Base-by-base conservation (phyloP, 2,329 filamentous ascomycete species). In the Purpureocillium takamizusanense region DNA sequence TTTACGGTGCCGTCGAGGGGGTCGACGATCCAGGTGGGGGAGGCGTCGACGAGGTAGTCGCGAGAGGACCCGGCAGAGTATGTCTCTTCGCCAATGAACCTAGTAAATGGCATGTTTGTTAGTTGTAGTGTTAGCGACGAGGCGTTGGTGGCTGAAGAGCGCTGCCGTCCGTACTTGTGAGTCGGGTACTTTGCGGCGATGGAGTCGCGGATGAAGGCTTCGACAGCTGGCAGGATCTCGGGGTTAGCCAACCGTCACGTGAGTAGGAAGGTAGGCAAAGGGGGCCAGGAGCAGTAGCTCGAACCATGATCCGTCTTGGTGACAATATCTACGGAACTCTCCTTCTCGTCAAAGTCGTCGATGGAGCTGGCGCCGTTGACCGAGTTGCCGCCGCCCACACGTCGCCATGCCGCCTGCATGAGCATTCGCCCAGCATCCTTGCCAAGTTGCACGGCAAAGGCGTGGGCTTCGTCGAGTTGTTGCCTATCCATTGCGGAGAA, bases 1-100 rank as follows among this genome's bases (percentile, higher is more conserved):
- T 88, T 88, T 42, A 88, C 82, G 3, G 84, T 88, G 65, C 81
- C 83, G 52, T 88, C 83, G 21, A 88, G 69, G 9, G 84, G 83
- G 57, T 89, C 84, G 31, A 88, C 72, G 51, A 80, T 77, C 84
- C 83, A 88, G 25, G 83, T 86, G 32, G 83, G 83, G 1, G 61
- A 49, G 30, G 72, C 55, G 33, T 62, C 65, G 43, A 88, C 78
- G 5, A 87, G 70, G 52, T 87, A 88, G 33, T 78, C 67, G 50
- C 79, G 21, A 0, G 81, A 79, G 18, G 73, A 55, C 29, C 81
- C 78, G 50, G 79, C 77, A 32, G 79, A 81, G 56, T 88, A 88
- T 0, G 76, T 76, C 56, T 89, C 84, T 60, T 89, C 84, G 44
- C 84, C 83, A 29, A 88, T 69, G 56, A 89, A 89, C 35, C 80